phyloP scores from a whole-genome alignment of 2,329 filamentous ascomycete genomes.

The Helotiales sp. region DNA sequence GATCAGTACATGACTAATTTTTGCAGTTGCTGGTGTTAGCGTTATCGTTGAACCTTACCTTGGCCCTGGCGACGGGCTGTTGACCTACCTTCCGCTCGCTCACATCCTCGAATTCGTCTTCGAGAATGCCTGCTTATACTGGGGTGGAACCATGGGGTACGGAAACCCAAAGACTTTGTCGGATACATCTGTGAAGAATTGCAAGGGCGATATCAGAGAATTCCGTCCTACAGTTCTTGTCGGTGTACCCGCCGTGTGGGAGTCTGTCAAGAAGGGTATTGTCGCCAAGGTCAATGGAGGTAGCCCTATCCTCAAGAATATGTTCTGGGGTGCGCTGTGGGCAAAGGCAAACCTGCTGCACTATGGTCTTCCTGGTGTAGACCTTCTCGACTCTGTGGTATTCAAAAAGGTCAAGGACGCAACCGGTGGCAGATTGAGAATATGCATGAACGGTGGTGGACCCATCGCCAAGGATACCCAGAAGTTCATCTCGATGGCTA shows the following conservation, averaged over 20 bases:
- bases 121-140: constrained; percentile 85
- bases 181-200: constrained; percentile 83
- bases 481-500: constrained; percentile 85
- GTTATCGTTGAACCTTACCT: constrained; percentile 77
- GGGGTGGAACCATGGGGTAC: constrained; percentile 91
- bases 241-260: constrained; percentile 95
- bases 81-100: constrained; percentile 90
- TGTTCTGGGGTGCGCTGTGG: constrained; percentile 72
- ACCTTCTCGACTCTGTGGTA: constrained; percentile 75
- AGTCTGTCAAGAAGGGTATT: constrained; percentile 95
- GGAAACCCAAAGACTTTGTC: constrained; percentile 88
- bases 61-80: constrained; percentile 72
- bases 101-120: constrained; percentile 97
- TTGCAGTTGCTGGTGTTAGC: constrained; percentile 73
- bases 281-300: constrained; percentile 66
- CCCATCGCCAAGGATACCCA: constrained; percentile 86
- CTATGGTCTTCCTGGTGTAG: constrained; percentile 63
- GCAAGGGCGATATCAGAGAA: constrained; percentile 89
- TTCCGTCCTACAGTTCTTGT: constrained; percentile 87
- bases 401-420: constrained; percentile 85
- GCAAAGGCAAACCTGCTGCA: constrained; percentile 60
- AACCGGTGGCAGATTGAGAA: constrained; percentile 78
- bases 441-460: constrained; percentile 93
- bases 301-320: constrained; percentile 66
- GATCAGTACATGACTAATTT: constrained; percentile 40